phyloP scores from a whole-genome alignment of 305 asterid genomes.

The Solanum hybrid region DNA sequence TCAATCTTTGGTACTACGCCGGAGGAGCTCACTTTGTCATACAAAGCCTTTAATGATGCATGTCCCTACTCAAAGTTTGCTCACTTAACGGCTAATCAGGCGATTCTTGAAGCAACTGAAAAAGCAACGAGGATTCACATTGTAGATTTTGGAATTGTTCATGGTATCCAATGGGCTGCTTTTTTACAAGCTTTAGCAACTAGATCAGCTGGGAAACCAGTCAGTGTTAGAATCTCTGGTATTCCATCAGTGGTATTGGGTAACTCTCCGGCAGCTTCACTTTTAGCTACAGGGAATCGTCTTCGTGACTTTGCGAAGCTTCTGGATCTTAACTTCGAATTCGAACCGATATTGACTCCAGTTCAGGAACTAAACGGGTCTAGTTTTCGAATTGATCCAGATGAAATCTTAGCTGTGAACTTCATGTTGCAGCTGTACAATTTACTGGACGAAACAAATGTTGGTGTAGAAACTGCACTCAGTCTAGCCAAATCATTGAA shows the following conservation, averaged over 20 bases:
- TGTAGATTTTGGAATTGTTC: conserved; percentile 83
- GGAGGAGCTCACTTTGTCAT: conserved; percentile 65
- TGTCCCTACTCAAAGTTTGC: conserved; percentile 91
- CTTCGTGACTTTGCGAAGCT: conserved; percentile 64
- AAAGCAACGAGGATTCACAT: conserved; percentile 56
- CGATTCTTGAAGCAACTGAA: conserved; percentile 76
- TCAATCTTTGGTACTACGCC: conserved; percentile 28
- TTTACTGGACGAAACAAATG: conserved; percentile 47
- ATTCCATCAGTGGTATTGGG: conserved; percentile 76
- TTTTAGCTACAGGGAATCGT: conserved; percentile 78
- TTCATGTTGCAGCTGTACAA: conserved; percentile 85
- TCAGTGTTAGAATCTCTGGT: conserved; percentile 61
- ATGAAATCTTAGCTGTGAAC: conserved; percentile 60
- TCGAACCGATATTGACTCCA: conserved; percentile 57
- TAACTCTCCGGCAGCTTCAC: conserved; percentile 43
- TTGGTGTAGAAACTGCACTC: conserved; percentile 46
- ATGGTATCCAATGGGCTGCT: conserved; percentile 97
- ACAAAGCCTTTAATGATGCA: conserved; percentile 75
- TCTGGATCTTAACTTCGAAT: conserved; percentile 75
- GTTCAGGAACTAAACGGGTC: conserved; percentile 40
- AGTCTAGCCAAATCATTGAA: conserved; percentile 60
- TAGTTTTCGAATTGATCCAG: conserved; percentile 54
- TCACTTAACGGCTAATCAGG: conserved; percentile 84
- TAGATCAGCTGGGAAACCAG: conserved; percentile 76
- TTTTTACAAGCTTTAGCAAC: conserved; percentile 83